phyloP scores from a whole-genome alignment of 2,329 filamentous ascomycete species.

The Epichloe scottii region DNA sequence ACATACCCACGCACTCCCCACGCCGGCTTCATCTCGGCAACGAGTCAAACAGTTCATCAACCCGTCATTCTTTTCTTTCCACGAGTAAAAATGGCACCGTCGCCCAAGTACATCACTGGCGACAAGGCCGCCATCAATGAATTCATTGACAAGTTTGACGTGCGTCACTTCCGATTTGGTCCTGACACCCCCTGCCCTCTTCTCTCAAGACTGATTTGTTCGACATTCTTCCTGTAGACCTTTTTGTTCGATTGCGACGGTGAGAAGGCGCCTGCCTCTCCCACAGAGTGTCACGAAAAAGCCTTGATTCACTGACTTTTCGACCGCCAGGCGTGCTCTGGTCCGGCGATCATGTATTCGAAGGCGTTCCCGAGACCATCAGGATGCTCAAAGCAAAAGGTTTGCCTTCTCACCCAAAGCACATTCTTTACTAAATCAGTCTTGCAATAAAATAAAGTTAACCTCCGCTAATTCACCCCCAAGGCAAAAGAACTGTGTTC shows the following conservation, averaged over 20 bases:
- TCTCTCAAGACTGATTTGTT: neutral
- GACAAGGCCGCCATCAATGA: conserved; percentile 63
- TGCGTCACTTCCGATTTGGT: conserved; percentile 33
- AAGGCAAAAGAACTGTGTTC: conserved; percentile 86
- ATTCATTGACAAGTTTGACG: conserved; percentile 87
- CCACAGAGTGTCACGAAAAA: neutral
- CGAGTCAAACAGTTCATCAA: neutral
- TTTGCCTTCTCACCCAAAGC: conserved; percentile 19
- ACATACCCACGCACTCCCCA: no score
- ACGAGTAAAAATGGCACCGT: conserved; percentile 11
- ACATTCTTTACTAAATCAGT: no score
- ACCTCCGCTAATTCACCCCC: neutral
- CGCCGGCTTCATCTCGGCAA: no score
- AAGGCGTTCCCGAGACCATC: conserved; percentile 73
- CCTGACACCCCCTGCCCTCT: neutral
- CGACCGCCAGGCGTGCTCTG: conserved; percentile 66
- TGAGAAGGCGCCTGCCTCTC: conserved; percentile 26
- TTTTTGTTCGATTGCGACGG: conserved; percentile 98
- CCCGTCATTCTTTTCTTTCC: neutral
- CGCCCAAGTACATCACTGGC: conserved; percentile 61
- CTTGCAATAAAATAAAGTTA: neutral
- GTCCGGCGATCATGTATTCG: conserved; percentile 86
- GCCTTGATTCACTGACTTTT: conserved; percentile 1
- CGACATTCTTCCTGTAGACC: conserved; percentile 6
- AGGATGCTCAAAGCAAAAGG: conserved; percentile 72